Evolutionary conservation across 2,329 filamentous ascomycete species (phyloP), one percentile per base, ranked within the genome.

Genomic region (Rutstroemia sp.): DNA sequence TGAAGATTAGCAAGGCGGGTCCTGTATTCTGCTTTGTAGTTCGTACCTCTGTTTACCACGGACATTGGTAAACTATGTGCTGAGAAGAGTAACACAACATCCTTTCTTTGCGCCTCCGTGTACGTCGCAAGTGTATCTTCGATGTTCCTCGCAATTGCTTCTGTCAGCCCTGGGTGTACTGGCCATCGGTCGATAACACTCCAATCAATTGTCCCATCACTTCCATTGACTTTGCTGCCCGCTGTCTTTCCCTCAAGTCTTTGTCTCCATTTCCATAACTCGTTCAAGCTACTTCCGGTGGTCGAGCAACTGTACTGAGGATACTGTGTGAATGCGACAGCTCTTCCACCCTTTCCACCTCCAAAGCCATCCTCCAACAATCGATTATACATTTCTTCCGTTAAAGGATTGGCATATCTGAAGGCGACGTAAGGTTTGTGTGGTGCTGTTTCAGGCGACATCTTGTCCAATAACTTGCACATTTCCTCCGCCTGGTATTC

Each of bases 111-210:
- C 60, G 94, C 90, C 67, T 86, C 81, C 0, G 92, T 90, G 66
- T 97, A 99, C 60, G 89, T 87, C 27, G 81, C 79, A 42, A 99
- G 77, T 67, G 89, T 91, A 54, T 83, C 85, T 73, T 96, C 89
- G 54, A 99, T 95, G 69, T 96, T 96, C 67, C 86, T 83, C 2
- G 92, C 92, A 72, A 99, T 92, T 0, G 92, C 90, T 69, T 96
- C 89, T 1, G 97, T 86, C 39, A 99, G 77, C 2, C 94, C 94
- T 2, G 85, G 78, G 70, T 99, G 92, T n/a, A 84, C 86, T 5
- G 92, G 94, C 94, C 94, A 99, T 59, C 94, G 83, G 73, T 99
- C 94, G 71, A 99, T 99, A 53, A 97, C 92, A 71, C 90, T 96
- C 94, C 94, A 99, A 57, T 86, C 80, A 62, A 99, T 96, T 2